A percentile compares a stretch with the other conserved stretches of the same genome.
These are phyloP conservation scores for Hippophae tibetana DNA, from an alignment of 306 rosid genomes.

Conservation along the genomic window DNA sequence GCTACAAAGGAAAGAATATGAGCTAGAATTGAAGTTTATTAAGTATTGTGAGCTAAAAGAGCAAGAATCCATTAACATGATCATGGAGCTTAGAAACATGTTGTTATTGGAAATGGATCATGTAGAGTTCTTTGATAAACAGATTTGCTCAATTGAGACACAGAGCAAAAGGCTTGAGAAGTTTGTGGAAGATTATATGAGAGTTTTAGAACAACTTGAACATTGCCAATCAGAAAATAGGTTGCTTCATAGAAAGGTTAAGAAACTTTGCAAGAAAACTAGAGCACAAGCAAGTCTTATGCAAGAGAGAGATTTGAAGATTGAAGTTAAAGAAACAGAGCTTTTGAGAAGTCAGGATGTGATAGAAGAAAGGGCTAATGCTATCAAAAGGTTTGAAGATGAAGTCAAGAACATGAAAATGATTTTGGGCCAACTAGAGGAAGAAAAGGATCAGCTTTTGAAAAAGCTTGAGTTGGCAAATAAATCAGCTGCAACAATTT, in stretches of 20 bases:
- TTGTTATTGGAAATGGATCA: conserved; percentile 35
- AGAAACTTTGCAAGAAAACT: conserved; percentile 33
- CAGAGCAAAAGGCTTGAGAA: conserved; percentile 35
- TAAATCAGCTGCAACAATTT: conserved; percentile 16
- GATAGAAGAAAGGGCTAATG: conserved; percentile 26
- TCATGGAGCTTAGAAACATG: conserved; percentile 33
- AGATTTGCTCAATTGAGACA: conserved; percentile 34
- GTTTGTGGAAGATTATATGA: conserved; percentile 25
- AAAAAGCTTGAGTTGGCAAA: conserved; percentile 37
- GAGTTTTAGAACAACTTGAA: conserved; percentile 33
- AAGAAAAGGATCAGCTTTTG: conserved; percentile 39
- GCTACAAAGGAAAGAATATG: conserved; percentile 40
- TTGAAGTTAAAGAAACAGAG: conserved; percentile 37
- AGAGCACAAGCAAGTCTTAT: conserved; percentile 34
- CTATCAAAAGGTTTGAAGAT: conserved; percentile 31
- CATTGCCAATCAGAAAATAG: conserved; percentile 39
- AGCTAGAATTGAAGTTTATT: conserved; percentile 35
- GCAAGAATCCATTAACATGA: conserved; percentile 25
- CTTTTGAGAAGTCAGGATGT: conserved; percentile 30
- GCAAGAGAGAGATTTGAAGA: conserved; percentile 33
- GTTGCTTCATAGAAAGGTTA: conserved; percentile 36
- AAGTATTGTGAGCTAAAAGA: conserved; percentile 51
- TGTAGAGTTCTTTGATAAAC: conserved; percentile 46
- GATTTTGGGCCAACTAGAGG: conserved; percentile 28
- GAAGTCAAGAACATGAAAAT: conserved; percentile 39